A percentile compares a stretch with the other conserved stretches of the same genome.
phyloP scores from a whole-genome alignment of 495 filamentous ascomycete genomes.

The Neurospora sp. region DNA sequence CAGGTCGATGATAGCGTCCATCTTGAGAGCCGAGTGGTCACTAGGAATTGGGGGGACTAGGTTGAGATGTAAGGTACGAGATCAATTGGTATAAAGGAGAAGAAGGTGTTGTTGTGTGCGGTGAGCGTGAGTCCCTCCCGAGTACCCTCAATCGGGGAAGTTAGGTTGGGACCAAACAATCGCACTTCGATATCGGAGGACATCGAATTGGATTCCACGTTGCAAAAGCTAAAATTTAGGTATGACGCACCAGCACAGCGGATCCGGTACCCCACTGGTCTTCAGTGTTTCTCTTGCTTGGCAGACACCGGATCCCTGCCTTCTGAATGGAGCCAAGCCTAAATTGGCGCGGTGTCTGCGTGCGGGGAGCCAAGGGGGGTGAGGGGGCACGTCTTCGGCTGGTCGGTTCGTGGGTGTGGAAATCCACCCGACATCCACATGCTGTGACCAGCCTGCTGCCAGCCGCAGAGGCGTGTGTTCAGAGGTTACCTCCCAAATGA shows the following conservation, averaged over 20 bases:
- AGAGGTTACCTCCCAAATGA: not conserved
- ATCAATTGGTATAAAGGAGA: not conserved
- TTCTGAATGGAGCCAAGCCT: not conserved
- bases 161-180: not conserved
- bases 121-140: not conserved
- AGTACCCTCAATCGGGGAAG: not conserved
- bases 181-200: not conserved
- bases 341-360: not conserved
- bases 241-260: not conserved
- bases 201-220: not conserved
- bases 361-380: not conserved
- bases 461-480: not conserved
- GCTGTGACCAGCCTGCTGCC: not conserved
- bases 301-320: not conserved
- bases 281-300: not conserved
- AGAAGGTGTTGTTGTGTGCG: not conserved
- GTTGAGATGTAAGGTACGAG: not conserved
- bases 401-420: not conserved
- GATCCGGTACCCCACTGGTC: not conserved
- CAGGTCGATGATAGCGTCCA: constrained; percentile 88
- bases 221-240: not conserved
- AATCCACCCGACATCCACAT: not conserved
- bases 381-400: not conserved
- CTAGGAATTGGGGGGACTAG: not conserved
- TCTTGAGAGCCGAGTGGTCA: constrained; percentile 25